Conservation (phyloP, 192 early-diverging fungal species). For the Spinellus fusiger region DNA sequence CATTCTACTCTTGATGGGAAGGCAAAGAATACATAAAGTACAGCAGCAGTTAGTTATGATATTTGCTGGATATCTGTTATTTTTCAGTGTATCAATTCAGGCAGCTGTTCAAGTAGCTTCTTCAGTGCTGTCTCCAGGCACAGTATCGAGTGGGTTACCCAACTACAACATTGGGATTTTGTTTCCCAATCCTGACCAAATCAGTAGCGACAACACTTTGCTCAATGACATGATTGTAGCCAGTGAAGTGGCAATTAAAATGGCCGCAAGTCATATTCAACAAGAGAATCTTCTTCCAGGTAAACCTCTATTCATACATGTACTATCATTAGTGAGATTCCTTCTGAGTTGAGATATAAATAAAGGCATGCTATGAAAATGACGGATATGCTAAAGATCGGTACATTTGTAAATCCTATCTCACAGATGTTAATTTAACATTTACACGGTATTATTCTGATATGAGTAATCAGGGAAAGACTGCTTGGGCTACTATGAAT, state of each 20-base stretch:
- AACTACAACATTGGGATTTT: slow-evolving; percentile 15
- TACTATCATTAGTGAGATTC: no score
- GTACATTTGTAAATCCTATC: no score
- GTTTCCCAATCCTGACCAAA: slow-evolving; percentile 1
- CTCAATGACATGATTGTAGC: slow-evolving; percentile 23
- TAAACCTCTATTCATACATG: background rate
- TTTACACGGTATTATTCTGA: slow-evolving; percentile 14
- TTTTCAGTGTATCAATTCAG: background rate
- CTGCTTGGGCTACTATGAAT: slow-evolving; percentile 8
- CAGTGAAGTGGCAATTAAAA: slow-evolving; percentile 9
- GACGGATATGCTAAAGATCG: no score
- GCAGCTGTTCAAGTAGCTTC: background rate
- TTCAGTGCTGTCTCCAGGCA: background rate
- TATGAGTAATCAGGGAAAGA: slow-evolving; percentile 8
- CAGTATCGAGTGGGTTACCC: background rate
- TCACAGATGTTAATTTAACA: slow-evolving; percentile 14
- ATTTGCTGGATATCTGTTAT: background rate
- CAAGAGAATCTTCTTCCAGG: slow-evolving; percentile 10
- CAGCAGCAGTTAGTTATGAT: background rate
- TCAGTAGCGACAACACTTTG: background rate
- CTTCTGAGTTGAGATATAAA: no score
- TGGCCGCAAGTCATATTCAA: slow-evolving; percentile 1
- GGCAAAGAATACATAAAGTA: no score
- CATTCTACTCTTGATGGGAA: background rate
- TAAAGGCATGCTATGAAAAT: background rate